Base-by-base conservation (phyloP, 768 basidiomycete genomes). In the Leucosporidium creatinivorum region DNA sequence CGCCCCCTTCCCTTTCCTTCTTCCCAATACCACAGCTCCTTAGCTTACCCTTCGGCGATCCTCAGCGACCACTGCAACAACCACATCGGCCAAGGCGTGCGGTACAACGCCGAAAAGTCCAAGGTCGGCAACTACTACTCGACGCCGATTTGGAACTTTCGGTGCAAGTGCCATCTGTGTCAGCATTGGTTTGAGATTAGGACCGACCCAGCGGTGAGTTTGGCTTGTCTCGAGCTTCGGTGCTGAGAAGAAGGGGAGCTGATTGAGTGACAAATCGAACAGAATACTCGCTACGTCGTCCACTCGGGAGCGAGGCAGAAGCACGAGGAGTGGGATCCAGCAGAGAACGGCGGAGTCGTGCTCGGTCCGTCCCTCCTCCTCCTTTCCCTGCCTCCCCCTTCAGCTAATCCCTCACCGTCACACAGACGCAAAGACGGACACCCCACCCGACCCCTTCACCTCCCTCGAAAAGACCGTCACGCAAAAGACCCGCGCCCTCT, bases 61-160 rank as follows among this genome's bases (percentile, higher is more conserved):
- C 5, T 4, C 79, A 97, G 94, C 75, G 91, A 87, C 44, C 88
- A 88, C 80, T 99, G 94, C 80, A 87, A 93, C 78, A 88, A 89
- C 73, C 96, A 98, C 80, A 91, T 99, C 60, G 96, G 96, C 17
- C 96, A 96, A 85, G 96, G 96, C 28, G 96, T 99, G 2, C 89
- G 96, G n/a, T 99, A 97, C 82, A 99, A 99, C 73, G 96, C 96
- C 0, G 93, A 98, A 79, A 99, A 99, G 85, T 89, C 89, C 81
- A 97, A 94, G 79, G 84, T 97, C 44, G 96, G 96, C 19, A 86
- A 84, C 66, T 99, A 99, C 79, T 92, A 88, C 76, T 90, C 91
- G 9, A 97, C 93, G 0, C 89, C 93, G 15, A 97, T 99, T 63
- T 98, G 81, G 77, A 89, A 87, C 9, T 99, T 99, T 78, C 84